Conservation (phyloP, 345 rosid genomes). For the Clausena lansium region DNA sequence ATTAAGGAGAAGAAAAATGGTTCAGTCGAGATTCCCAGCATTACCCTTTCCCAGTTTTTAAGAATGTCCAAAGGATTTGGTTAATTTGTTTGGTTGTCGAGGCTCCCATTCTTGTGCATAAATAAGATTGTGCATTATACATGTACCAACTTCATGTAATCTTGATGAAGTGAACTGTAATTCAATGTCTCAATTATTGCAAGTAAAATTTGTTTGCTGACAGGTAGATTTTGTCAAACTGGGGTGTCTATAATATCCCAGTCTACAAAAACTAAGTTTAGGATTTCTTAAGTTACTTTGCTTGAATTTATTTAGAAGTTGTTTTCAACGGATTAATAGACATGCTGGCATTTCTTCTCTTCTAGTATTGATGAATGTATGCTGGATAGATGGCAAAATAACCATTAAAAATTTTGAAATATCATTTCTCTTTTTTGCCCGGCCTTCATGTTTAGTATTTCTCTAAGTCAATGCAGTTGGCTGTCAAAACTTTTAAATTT, state of each 20-base stretch:
- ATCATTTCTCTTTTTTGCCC: no score
- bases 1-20: conserved; percentile 58
- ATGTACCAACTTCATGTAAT: not conserved
- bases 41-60: conserved; percentile 59
- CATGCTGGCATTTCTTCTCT: not conserved
- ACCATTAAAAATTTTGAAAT: no score
- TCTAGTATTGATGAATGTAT: not conserved
- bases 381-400: not conserved
- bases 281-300: not conserved
- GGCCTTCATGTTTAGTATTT: no score
- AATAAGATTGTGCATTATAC: conserved; percentile 14
- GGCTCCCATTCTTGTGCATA: conserved; percentile 14
- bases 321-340: not conserved
- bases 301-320: not conserved
- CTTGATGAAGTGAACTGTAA: conserved; percentile 13
- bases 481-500: no score
- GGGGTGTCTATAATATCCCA: not conserved
- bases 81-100: conserved; percentile 21
- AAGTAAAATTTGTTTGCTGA: not conserved
- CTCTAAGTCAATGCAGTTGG: no score
- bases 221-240: conserved; percentile 10
- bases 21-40: conserved; percentile 47
- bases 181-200: not conserved
- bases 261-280: not conserved
- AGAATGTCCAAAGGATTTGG: conserved; percentile 89